phyloP scores from a whole-genome alignment of 108 stramenopile species.

The Skeletonema potamos region DNA sequence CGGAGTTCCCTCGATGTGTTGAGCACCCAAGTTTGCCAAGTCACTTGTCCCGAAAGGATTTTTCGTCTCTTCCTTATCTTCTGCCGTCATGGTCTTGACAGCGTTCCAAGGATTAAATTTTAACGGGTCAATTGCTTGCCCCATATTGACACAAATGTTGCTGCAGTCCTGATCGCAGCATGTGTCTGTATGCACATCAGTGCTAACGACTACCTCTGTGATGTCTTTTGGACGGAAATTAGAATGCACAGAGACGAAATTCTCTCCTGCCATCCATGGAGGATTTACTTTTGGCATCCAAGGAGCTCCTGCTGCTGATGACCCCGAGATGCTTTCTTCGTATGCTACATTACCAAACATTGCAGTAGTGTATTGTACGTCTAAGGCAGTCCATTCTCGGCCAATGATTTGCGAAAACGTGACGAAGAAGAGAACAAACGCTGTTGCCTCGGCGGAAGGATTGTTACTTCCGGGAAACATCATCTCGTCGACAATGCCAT shows the following conservation, averaged over 20 bases:
- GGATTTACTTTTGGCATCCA: slow-evolving; percentile 50
- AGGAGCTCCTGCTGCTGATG: slow-evolving; percentile 7
- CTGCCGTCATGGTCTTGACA: background rate
- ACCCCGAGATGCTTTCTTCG: slow-evolving; percentile 1
- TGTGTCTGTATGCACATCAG: background rate
- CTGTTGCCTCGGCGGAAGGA: slow-evolving; percentile 60
- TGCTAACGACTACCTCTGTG: slow-evolving; percentile 13
- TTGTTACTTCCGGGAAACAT: slow-evolving; percentile 49
- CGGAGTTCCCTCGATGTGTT: background rate
- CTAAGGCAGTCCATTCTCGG: slow-evolving; percentile 44
- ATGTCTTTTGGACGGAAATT: slow-evolving; percentile 26
- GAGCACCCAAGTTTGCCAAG: background rate
- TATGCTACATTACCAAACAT: slow-evolving; percentile 13
- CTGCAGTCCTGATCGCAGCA: slow-evolving; percentile 26
- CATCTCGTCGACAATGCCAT: slow-evolving; percentile 16
- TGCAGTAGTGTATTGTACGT: slow-evolving; percentile 2
- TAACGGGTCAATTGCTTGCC: slow-evolving; percentile 28
- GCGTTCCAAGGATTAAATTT: slow-evolving; percentile 29
- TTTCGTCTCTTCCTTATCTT: background rate
- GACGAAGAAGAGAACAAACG: slow-evolving; percentile 82
- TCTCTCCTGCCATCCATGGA: slow-evolving; percentile 46
- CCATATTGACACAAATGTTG: slow-evolving; percentile 31
- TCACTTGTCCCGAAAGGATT: background rate
- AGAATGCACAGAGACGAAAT: slow-evolving; percentile 30
- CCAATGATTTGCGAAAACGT: slow-evolving; percentile 76